These are phyloP conservation scores for Hypsizygus marmoreus DNA, from an alignment of 768 basidiomycete genomes.

Conservation along the genomic window DNA sequence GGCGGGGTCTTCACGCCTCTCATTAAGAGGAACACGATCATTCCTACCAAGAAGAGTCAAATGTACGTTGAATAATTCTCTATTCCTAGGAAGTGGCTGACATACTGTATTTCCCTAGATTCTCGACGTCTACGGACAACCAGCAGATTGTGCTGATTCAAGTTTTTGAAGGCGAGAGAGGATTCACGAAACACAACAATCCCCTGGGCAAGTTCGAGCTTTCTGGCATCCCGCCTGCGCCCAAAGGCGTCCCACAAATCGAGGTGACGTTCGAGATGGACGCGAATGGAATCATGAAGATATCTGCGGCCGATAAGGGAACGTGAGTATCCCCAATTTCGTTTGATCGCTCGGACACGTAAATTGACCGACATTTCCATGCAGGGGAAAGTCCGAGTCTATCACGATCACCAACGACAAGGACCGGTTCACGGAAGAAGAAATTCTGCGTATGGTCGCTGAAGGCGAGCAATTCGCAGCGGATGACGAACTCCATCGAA, in stretches of 20 bases:
- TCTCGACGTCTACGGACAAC: constrained; percentile 91
- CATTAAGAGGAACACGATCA: constrained; percentile 50
- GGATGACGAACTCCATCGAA: constrained; percentile 26
- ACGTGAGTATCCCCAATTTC: constrained; percentile 63
- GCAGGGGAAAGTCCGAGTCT: constrained; percentile 74
- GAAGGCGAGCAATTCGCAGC: constrained; percentile 50
- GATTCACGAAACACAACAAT: constrained; percentile 89
- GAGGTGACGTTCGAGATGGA: constrained; percentile 93
- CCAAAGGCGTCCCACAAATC: constrained; percentile 87
- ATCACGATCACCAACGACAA: constrained; percentile 83
- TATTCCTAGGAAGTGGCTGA: neutral
- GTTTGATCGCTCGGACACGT: too few relatives aligned
- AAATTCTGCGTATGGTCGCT: constrained; percentile 57
- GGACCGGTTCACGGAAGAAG: constrained; percentile 51
- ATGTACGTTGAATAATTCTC: constrained; percentile 27
- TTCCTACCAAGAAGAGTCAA: constrained; percentile 53
- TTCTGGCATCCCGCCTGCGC: constrained; percentile 85
- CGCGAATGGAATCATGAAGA: constrained; percentile 82
- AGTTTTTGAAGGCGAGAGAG: constrained; percentile 88
- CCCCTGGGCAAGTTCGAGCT: constrained; percentile 89
- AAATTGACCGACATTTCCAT: constrained; percentile 1
- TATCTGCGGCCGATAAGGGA: constrained; percentile 81
- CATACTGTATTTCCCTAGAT: constrained; percentile 32
- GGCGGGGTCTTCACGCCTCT: constrained; percentile 61
- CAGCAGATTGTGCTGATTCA: constrained; percentile 88